These are phyloP conservation scores for Cutaneotrichosporon sp. DNA, from an alignment of 1,284 basidiomycete genomes.

Conservation along the genomic window DNA sequence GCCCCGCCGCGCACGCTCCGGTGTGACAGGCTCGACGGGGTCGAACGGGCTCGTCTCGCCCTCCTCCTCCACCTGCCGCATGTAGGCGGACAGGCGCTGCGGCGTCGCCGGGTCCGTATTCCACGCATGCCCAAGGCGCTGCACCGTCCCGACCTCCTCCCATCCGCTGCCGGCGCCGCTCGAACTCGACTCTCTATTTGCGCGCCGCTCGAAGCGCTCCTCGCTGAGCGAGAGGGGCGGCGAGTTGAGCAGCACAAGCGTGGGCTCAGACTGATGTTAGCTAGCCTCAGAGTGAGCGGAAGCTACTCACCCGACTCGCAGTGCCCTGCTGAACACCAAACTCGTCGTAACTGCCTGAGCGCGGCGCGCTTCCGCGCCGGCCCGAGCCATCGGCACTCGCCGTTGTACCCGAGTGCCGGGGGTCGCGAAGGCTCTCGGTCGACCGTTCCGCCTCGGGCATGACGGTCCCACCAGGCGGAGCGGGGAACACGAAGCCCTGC, in stretches of 20 bases:
- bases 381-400: conserved; percentile 4
- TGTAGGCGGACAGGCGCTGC: not conserved
- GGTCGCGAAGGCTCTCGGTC: not conserved
- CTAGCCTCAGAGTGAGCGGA: no score
- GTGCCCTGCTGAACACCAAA: conserved; percentile 14
- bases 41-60: conserved; percentile 1
- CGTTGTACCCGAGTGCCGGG: not conserved
- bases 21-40: conserved; percentile 7
- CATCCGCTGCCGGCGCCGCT: not conserved
- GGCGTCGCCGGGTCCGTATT: not conserved
- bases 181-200: not conserved
- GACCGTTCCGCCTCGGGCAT: not conserved
- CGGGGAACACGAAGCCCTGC: conserved; percentile 1
- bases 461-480: not conserved
- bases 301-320: not conserved
- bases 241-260: conserved; percentile 1
- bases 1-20: not conserved
- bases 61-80: not conserved
- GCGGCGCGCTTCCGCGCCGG: conserved; percentile 6
- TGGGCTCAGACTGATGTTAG: conserved; percentile 5
- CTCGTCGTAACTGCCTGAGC: conserved; percentile 13
- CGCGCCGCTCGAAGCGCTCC: not conserved
- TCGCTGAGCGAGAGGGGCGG: not conserved
- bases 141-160: not conserved
- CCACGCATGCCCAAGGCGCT: conserved; percentile 6